Evolutionary conservation across 805 yeast genomes (phyloP).

Genomic region (Yarrowia yakushimensis): DNA sequence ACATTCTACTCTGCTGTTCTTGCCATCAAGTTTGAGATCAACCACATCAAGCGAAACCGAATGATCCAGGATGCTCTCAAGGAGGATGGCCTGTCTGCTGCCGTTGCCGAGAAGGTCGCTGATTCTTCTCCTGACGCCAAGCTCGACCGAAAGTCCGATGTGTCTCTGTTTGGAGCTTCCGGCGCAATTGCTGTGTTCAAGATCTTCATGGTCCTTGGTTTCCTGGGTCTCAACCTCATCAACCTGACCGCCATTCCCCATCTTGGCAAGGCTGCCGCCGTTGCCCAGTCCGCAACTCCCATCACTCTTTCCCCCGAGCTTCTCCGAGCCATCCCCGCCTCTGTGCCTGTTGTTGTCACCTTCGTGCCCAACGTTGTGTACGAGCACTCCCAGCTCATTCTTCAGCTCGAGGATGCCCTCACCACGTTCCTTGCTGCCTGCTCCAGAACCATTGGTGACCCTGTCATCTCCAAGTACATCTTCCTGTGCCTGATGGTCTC

Average conservation of each 20-base stretch:
- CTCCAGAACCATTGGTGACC: slow-evolving; percentile 72
- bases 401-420: slow-evolving; percentile 60
- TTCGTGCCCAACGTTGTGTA: slow-evolving; percentile 42
- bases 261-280: slow-evolving; percentile 41
- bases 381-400: slow-evolving; percentile 38
- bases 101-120: slow-evolving; percentile 71
- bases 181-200: slow-evolving; percentile 32
- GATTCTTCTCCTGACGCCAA: slow-evolving; percentile 31
- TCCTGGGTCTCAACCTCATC: slow-evolving; percentile 39
- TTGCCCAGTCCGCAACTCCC: slow-evolving; percentile 37
- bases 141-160: slow-evolving; percentile 14
- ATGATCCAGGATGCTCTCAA: slow-evolving; percentile 74
- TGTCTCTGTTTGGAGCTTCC: slow-evolving; percentile 7
- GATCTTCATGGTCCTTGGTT: slow-evolving; percentile 36
- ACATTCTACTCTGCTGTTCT: slow-evolving; percentile 82
- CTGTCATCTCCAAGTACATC: slow-evolving; percentile 70
- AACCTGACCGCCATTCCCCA: slow-evolving; percentile 39
- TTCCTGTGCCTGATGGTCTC: slow-evolving; percentile 71
- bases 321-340: slow-evolving; percentile 25
- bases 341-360: slow-evolving; percentile 37
- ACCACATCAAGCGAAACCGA: slow-evolving; percentile 76
- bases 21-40: slow-evolving; percentile 84
- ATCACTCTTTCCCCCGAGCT: slow-evolving; percentile 22
- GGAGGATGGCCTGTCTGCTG: slow-evolving; percentile 83
- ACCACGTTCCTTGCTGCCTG: slow-evolving; percentile 51